These are phyloP conservation scores for Talaromyces marneffei DNA, from an alignment of 2,329 filamentous ascomycete species.

Conservation along the genomic window DNA sequence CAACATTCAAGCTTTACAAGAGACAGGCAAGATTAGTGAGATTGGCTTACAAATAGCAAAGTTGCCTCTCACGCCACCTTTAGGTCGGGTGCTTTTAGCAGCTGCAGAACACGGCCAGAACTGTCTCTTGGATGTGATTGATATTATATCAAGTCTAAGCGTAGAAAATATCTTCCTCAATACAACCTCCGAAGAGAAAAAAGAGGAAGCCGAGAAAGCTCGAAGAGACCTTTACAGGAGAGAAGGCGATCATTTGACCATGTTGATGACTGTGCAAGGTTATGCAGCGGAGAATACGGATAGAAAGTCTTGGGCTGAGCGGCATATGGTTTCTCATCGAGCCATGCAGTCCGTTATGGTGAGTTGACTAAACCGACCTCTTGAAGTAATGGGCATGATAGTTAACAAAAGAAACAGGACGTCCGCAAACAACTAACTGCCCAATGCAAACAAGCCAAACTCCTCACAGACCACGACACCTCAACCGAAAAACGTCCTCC, in stretches of 20 bases:
- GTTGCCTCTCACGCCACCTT: conserved; percentile 73
- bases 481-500: conserved; percentile 23
- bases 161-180: conserved; percentile 60
- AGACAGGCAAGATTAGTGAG: conserved; percentile 66
- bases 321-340: conserved; percentile 55
- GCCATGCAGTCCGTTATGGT: conserved; percentile 62
- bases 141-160: conserved; percentile 66
- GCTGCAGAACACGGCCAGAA: conserved; percentile 64
- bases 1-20: conserved; percentile 67
- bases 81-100: conserved; percentile 77
- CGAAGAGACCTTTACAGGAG: conserved; percentile 53
- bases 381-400: not conserved
- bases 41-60: conserved; percentile 71
- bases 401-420: conserved; percentile 35
- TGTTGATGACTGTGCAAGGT: conserved; percentile 55
- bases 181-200: conserved; percentile 54
- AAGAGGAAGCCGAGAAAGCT: conserved; percentile 52
- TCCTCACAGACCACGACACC: conserved; percentile 25
- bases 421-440: conserved; percentile 56
- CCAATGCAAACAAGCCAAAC: conserved; percentile 49
- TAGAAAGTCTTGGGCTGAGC: conserved; percentile 55
- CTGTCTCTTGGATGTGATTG: conserved; percentile 76
- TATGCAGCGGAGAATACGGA: conserved; percentile 55
- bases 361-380: conserved; percentile 12
- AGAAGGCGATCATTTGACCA: conserved; percentile 60